phyloP scores from a whole-genome alignment of 78 protist species.

The Monosiga brevicollis region DNA sequence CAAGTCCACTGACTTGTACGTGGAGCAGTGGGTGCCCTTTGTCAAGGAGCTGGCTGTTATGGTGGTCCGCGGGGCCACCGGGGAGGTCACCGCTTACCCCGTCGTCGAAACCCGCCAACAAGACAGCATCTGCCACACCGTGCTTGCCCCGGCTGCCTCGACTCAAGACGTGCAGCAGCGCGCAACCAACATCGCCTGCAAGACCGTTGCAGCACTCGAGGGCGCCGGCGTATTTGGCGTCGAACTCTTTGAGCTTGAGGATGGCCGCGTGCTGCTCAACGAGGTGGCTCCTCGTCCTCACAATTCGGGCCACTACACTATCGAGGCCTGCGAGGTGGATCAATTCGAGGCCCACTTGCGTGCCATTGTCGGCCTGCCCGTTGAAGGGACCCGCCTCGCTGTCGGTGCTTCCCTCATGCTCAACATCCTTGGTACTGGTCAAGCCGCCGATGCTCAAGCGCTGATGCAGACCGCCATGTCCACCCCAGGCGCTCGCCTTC shows the following conservation, averaged over 20 bases:
- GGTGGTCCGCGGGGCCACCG: slow-evolving; percentile 59
- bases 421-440: slow-evolving; percentile 34
- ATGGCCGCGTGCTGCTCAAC: slow-evolving; percentile 58
- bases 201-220: slow-evolving; percentile 7
- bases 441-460: background rate
- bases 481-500: slow-evolving; percentile 15
- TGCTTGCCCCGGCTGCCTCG: slow-evolving; percentile 39
- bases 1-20: slow-evolving; percentile 20
- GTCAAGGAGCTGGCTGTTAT: slow-evolving; percentile 54
- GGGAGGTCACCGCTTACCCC: slow-evolving; percentile 15
- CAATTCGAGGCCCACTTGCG: slow-evolving; percentile 81
- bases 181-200: slow-evolving; percentile 44
- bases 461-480: slow-evolving; percentile 11
- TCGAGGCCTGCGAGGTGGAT: slow-evolving; percentile 70
- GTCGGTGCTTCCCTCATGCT: slow-evolving; percentile 38
- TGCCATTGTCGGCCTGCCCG: slow-evolving; percentile 67
- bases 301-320: slow-evolving; percentile 87
- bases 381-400: slow-evolving; percentile 23
- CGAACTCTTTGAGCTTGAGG: slow-evolving; percentile 55
- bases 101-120: slow-evolving; percentile 24
- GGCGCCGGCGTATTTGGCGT: slow-evolving; percentile 74
- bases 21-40: slow-evolving; percentile 30
- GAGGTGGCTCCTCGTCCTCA: slow-evolving; percentile 91
- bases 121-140: slow-evolving; percentile 30
- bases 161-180: slow-evolving; percentile 23